Evolutionary conservation across 768 basidiomycete genomes (phyloP).

Genomic region (Tulasnella sp.): DNA sequence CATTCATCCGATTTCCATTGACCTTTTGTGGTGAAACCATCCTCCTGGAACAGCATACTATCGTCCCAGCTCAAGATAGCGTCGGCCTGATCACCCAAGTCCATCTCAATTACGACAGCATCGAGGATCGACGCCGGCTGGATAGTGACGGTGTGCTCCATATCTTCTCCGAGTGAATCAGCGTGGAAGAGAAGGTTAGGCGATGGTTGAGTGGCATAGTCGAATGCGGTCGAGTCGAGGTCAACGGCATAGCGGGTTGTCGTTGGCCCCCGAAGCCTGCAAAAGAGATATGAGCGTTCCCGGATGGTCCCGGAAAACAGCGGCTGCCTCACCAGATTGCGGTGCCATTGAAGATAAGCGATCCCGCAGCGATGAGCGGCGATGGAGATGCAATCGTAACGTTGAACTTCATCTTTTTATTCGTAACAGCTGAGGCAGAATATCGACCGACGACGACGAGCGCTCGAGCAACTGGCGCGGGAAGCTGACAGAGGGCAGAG

Average conservation of each 20-base stretch:
- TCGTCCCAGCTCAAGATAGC: constrained; percentile 15
- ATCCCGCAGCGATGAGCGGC: constrained; percentile 22
- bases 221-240: constrained; percentile 1
- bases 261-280: not conserved
- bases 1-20: constrained; percentile 16
- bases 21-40: not conserved
- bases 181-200: not conserved
- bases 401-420: constrained; percentile 29
- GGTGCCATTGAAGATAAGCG: constrained; percentile 32
- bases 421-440: not conserved
- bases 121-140: constrained; percentile 19
- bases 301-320: not conserved
- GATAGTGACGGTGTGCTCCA: not conserved
- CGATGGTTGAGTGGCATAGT: not conserved
- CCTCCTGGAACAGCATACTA: constrained; percentile 24
- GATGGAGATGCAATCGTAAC: constrained; percentile 19
- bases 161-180: not conserved
- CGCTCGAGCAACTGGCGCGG: not conserved
- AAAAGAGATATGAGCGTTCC: not conserved
- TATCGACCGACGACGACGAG: constrained; percentile 10
- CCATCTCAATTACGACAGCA: constrained; percentile 12
- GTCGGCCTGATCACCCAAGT: constrained; percentile 21
- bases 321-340: constrained; percentile 24
- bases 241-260: not conserved
- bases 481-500: not conserved